Evolutionary conservation across 176 grass and related monocot species (phyloP).

Genomic region (Paspalum notatum): DNA sequence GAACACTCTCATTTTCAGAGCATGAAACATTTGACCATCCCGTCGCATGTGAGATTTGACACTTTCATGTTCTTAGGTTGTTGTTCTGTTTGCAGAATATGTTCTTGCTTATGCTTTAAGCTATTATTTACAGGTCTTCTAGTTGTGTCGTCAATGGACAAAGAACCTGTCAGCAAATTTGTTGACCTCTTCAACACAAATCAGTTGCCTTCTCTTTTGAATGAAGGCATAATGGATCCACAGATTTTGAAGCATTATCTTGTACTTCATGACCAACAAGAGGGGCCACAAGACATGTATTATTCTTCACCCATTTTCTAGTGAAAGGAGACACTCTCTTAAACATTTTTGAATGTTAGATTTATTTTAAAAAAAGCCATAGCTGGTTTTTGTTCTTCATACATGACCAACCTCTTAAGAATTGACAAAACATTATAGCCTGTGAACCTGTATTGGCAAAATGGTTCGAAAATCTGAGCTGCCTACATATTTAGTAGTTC

Average conservation of each 20-base stretch:
- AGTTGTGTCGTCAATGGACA: slow-evolving; percentile 96
- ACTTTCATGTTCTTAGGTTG: slow-evolving; percentile 27
- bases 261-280: slow-evolving; percentile 94
- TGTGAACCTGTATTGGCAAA: slow-evolving; percentile 24
- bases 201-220: slow-evolving; percentile 85
- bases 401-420: background rate
- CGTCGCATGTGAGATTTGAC: slow-evolving; percentile 85
- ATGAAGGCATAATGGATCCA: slow-evolving; percentile 97
- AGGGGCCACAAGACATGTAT: slow-evolving; percentile 90
- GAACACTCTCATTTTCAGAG: slow-evolving; percentile 83
- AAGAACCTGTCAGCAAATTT: slow-evolving; percentile 86
- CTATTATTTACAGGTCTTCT: slow-evolving; percentile 71
- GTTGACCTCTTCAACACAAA: slow-evolving; percentile 86
- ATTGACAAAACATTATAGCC: slow-evolving; percentile 5
- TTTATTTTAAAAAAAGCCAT: slow-evolving; percentile 26
- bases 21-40: slow-evolving; percentile 98
- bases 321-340: background rate
- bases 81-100: slow-evolving; percentile 14
- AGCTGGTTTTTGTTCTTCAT: slow-evolving; percentile 16
- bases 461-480: background rate
- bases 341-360: slow-evolving; percentile 26
- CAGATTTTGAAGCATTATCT: slow-evolving; percentile 97
- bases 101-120: slow-evolving; percentile 51
- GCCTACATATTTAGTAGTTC: background rate
- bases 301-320: slow-evolving; percentile 34